A percentile compares a stretch with the other conserved stretches of the same genome.
phyloP scores from a whole-genome alignment of 345 rosid species.

The Citrus maxima region DNA sequence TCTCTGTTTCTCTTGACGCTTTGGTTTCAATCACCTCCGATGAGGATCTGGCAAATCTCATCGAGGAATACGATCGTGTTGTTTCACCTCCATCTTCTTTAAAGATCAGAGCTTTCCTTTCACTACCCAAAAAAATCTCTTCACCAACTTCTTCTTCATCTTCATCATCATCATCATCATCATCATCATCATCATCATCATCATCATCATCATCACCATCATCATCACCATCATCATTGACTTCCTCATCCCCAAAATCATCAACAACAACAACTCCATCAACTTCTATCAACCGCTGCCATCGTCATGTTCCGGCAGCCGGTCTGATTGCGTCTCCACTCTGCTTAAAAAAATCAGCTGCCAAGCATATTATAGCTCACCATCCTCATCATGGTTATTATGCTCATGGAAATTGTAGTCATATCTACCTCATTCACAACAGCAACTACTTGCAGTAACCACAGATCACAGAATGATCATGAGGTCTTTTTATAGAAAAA shows the following conservation, averaged over 20 bases:
- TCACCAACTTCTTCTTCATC: constrained; percentile 5
- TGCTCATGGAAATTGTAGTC: constrained; percentile 45
- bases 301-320: constrained; percentile 14
- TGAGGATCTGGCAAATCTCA: constrained; percentile 79
- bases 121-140: constrained; percentile 36
- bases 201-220: no score
- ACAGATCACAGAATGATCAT: no score
- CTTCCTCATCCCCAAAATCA: constrained; percentile 44
- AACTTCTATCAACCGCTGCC: constrained; percentile 21
- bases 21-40: constrained; percentile 73
- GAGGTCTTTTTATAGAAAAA: neutral
- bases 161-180: constrained; percentile 40
- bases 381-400: constrained; percentile 41
- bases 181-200: no score
- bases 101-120: constrained; percentile 83
- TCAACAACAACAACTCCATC: constrained; percentile 7
- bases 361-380: constrained; percentile 19
- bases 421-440: constrained; percentile 48
- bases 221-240: constrained; percentile 43
- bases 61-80: constrained; percentile 82
- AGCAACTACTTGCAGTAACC: constrained; percentile 67
- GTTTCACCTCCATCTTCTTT: constrained; percentile 32
- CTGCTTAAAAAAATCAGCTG: constrained; percentile 32
- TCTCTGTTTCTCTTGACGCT: constrained; percentile 46
- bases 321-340: constrained; percentile 12